Evolutionary conservation across 1,139 yeast species (phyloP).

Genomic region (Suhomyces kunorum): DNA sequence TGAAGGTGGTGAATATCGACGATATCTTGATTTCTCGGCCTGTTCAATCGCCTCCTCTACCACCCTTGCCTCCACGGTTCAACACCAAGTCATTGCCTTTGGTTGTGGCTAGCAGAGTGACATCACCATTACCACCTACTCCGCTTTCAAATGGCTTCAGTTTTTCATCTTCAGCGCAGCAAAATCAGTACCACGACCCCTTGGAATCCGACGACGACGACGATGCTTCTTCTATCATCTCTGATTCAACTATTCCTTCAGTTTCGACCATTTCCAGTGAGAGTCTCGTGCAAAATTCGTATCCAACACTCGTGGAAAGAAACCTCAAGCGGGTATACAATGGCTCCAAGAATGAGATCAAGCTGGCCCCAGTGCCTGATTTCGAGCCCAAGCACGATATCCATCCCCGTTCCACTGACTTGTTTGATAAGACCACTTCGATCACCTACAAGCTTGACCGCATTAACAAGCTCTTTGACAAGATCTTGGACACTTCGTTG

Average conservation of each 20-base stretch:
- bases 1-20: constrained; percentile 22
- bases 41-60: constrained; percentile 28
- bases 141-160: constrained; percentile 1
- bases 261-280: constrained; percentile 26
- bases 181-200: constrained; percentile 17
- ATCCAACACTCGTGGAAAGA: constrained; percentile 24
- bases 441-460: constrained; percentile 31
- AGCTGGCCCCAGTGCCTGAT: constrained; percentile 31
- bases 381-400: constrained; percentile 13
- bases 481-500: constrained; percentile 11
- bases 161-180: background rate
- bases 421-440: constrained; percentile 18
- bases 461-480: constrained; percentile 28
- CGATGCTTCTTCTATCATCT: constrained; percentile 19
- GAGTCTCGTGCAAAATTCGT: constrained; percentile 20
- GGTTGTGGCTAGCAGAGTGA: constrained; percentile 10
- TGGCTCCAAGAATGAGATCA: constrained; percentile 37
- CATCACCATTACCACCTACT: constrained; percentile 14
- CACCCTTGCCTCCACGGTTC: constrained; percentile 30
- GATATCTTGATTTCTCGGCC: constrained; percentile 22
- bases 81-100: constrained; percentile 20
- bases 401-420: constrained; percentile 10
- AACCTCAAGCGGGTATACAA: constrained; percentile 37
- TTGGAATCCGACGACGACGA: constrained; percentile 24
- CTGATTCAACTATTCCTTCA: constrained; percentile 23